Conservation (phyloP, 805 yeast genomes). For the Lipomyces lipofer region DNA sequence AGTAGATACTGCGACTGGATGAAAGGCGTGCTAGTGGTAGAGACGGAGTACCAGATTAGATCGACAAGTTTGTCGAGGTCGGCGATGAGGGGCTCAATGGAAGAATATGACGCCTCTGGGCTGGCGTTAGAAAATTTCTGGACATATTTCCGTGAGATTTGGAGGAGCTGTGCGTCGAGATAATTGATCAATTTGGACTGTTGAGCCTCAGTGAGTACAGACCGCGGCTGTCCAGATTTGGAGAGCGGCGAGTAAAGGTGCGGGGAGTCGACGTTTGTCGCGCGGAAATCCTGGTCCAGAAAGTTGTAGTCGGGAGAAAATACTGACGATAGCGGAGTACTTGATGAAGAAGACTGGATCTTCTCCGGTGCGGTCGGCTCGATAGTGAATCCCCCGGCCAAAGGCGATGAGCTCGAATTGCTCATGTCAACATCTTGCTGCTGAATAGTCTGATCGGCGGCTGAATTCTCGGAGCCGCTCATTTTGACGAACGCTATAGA, state of each 20-base stretch:
- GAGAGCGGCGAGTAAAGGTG: conserved; percentile 7
- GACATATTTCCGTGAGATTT: conserved; percentile 56
- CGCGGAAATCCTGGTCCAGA: conserved; percentile 15
- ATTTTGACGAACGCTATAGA: no score
- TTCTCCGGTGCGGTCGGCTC: background rate
- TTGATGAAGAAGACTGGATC: conserved; percentile 1
- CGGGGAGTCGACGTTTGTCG: conserved; percentile 8
- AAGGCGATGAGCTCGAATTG: no score
- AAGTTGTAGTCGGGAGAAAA: conserved; percentile 23
- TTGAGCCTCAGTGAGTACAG: conserved; percentile 43
- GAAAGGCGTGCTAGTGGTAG: conserved; percentile 38
- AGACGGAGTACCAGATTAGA: conserved; percentile 63
- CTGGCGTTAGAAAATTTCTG: conserved; percentile 37
- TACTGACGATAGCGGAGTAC: conserved; percentile 11
- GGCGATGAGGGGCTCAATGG: conserved; percentile 41
- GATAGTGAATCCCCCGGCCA: conserved; percentile 12
- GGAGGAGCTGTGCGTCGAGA: conserved; percentile 55
- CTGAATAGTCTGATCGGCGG: no score
- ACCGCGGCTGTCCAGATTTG: no score
- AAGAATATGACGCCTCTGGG: conserved; percentile 25
- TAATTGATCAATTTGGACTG: conserved; percentile 57
- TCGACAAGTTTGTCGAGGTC: conserved; percentile 54
- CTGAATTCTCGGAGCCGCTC: no score
- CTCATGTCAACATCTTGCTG: no score
- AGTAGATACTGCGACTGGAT: conserved; percentile 67